phyloP scores from a whole-genome alignment of 2,329 filamentous ascomycete species.

The Thelonectria rubi region DNA sequence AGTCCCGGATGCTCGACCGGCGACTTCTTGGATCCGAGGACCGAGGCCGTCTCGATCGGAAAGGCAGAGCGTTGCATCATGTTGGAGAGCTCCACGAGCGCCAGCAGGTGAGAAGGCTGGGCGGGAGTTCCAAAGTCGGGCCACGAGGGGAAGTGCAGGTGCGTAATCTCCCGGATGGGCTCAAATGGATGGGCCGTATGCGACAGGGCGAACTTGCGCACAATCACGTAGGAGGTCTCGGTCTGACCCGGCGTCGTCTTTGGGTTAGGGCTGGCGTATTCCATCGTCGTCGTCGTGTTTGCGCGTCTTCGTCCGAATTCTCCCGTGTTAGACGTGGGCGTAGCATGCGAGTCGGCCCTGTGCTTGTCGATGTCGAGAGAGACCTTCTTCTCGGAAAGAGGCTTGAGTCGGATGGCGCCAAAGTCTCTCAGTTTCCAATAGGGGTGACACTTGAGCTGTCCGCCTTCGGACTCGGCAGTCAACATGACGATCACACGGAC shows the following conservation, averaged over 20 bases:
- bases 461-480: slow-evolving; percentile 92
- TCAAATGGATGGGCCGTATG: slow-evolving; percentile 82
- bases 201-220: slow-evolving; percentile 86
- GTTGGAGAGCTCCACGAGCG: slow-evolving; percentile 88
- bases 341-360: slow-evolving; percentile 50
- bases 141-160: slow-evolving; percentile 96
- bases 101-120: slow-evolving; percentile 85
- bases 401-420: slow-evolving; percentile 77
- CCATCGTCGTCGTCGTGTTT: slow-evolving; percentile 60
- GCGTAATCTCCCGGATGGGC: slow-evolving; percentile 90
- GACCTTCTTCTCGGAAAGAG: slow-evolving; percentile 83
- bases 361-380: slow-evolving; percentile 75
- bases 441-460: slow-evolving; percentile 92
- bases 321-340: slow-evolving; percentile 37
- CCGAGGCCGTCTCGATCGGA: slow-evolving; percentile 55
- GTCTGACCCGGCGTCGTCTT: slow-evolving; percentile 44
- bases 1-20: slow-evolving; percentile 47
- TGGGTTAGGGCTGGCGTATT: slow-evolving; percentile 45
- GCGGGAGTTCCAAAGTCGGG: slow-evolving; percentile 95
- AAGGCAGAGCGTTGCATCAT: slow-evolving; percentile 70
- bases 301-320: slow-evolving; percentile 61
- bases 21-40: slow-evolving; percentile 45
- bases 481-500: slow-evolving; percentile 95
- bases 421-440: slow-evolving; percentile 89
- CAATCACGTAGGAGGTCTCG: slow-evolving; percentile 78